A percentile compares a stretch with the other conserved stretches of the same genome.
phyloP scores from a whole-genome alignment of 2,329 filamentous ascomycete species.

The Anthostomella pinea region DNA sequence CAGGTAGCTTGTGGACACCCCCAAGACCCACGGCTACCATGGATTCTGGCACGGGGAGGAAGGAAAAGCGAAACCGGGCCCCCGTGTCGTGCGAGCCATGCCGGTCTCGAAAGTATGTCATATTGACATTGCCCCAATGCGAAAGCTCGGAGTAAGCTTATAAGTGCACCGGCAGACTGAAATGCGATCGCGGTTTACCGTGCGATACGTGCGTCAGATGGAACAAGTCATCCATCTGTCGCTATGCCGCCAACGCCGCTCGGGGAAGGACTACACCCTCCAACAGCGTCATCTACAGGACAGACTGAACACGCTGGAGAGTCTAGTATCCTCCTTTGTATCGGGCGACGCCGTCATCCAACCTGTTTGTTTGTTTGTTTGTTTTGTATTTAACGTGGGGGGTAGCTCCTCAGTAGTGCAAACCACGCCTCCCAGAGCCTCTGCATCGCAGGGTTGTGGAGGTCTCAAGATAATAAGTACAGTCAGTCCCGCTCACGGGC shows the following conservation, averaged over 20 bases:
- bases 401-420: too few species aligned
- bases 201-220: conserved; percentile 31
- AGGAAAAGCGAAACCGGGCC: conserved; percentile 34
- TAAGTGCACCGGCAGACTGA: conserved; percentile 21
- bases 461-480: too few species aligned
- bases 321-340: conserved; percentile 22
- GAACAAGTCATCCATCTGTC: conserved; percentile 23
- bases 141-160: neutral
- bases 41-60: conserved; percentile 10
- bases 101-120: conserved; percentile 31
- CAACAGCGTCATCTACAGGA: conserved; percentile 15
- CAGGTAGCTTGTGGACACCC: neutral
- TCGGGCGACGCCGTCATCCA: conserved; percentile 9
- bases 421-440: too few species aligned
- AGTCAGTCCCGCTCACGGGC: too few species aligned
- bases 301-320: conserved; percentile 30
- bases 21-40: conserved; percentile 1
- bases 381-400: too few species aligned
- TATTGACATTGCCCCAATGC: neutral
- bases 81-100: conserved; percentile 36
- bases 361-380: too few species aligned
- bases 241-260: conserved; percentile 31
- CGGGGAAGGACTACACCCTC: conserved; percentile 8
- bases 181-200: conserved; percentile 31
- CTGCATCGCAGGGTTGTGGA: too few species aligned